Conservation (phyloP, 2,329 filamentous ascomycete species). For the Teratosphaeria zuluensis region DNA sequence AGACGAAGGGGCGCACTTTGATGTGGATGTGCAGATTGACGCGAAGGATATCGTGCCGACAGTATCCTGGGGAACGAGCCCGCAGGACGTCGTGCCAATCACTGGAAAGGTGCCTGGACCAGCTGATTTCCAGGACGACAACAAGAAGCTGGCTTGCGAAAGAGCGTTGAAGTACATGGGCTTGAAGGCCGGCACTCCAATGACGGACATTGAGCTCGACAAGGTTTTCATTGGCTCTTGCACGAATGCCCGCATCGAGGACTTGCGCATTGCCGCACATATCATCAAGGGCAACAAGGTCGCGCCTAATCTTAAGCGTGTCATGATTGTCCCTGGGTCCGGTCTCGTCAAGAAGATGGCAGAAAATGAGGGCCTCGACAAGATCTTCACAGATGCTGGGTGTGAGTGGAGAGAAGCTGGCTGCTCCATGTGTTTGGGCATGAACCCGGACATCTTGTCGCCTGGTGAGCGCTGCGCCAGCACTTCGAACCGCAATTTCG, state of each 20-base stretch:
- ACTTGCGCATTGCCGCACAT: constrained; percentile 76
- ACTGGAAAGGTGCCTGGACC: constrained; percentile 84
- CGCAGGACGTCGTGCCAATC: constrained; percentile 92
- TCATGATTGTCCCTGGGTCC: constrained; percentile 93
- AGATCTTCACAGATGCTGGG: constrained; percentile 82
- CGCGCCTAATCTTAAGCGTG: constrained; percentile 79
- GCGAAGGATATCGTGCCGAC: constrained; percentile 89
- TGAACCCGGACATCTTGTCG: constrained; percentile 96
- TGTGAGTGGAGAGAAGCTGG: constrained; percentile 98
- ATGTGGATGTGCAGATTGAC: constrained; percentile 81
- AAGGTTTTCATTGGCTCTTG: constrained; percentile 98
- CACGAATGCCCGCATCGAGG: constrained; percentile 95
- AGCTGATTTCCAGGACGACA: constrained; percentile 69
- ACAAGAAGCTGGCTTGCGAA: constrained; percentile 69
- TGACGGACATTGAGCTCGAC: constrained; percentile 87
- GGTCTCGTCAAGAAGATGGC: constrained; percentile 89
- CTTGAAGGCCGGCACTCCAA: constrained; percentile 69
- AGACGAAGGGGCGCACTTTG: constrained; percentile 81
- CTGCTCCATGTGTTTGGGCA: constrained; percentile 97
- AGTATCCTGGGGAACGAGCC: constrained; percentile 92
- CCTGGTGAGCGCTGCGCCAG: constrained; percentile 89
- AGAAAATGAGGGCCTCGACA: constrained; percentile 83
- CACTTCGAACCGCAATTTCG: constrained; percentile 95
- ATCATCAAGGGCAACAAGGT: constrained; percentile 82
- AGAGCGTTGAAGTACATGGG: constrained; percentile 96